phyloP scores from a whole-genome alignment of 345 rosid species.

The Hibiscus tridactylites region DNA sequence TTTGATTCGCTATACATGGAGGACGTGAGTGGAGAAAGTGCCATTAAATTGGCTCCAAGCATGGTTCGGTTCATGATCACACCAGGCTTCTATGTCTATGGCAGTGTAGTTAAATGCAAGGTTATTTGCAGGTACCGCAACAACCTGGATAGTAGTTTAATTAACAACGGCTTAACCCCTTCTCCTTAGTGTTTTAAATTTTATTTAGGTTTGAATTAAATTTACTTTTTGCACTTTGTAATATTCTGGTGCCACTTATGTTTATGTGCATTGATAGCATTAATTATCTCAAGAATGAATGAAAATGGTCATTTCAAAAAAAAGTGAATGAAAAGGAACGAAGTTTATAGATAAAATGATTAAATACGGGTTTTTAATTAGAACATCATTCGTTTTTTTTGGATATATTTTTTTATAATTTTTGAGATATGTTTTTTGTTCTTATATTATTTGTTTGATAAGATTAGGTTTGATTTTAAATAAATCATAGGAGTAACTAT shows the following conservation, averaged over 20 bases:
- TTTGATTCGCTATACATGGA: slow-evolving; percentile 85
- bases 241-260: not conserved
- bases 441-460: too few relatives aligned
- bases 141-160: slow-evolving; percentile 15
- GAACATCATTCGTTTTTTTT: too few relatives aligned
- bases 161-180: slow-evolving; percentile 19
- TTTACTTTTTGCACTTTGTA: slow-evolving; percentile 6
- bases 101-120: slow-evolving; percentile 78
- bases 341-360: too few relatives aligned
- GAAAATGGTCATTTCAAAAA: too few relatives aligned
- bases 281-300: slow-evolving; percentile 3
- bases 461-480: too few relatives aligned
- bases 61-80: slow-evolving; percentile 69
- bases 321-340: too few relatives aligned
- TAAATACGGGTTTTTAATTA: too few relatives aligned
- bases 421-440: too few relatives aligned
- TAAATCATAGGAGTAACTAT: too few relatives aligned
- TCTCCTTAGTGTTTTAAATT: slow-evolving; percentile 15
- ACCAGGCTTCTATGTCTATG: slow-evolving; percentile 87
- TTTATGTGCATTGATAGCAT: slow-evolving; percentile 16
- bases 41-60: slow-evolving; percentile 39
- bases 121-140: slow-evolving; percentile 66
- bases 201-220: not conserved
- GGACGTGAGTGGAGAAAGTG: slow-evolving; percentile 59
- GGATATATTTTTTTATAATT: too few relatives aligned